Base-by-base conservation (phyloP, 345 rosid species). In the Brassica rapa region DNA sequence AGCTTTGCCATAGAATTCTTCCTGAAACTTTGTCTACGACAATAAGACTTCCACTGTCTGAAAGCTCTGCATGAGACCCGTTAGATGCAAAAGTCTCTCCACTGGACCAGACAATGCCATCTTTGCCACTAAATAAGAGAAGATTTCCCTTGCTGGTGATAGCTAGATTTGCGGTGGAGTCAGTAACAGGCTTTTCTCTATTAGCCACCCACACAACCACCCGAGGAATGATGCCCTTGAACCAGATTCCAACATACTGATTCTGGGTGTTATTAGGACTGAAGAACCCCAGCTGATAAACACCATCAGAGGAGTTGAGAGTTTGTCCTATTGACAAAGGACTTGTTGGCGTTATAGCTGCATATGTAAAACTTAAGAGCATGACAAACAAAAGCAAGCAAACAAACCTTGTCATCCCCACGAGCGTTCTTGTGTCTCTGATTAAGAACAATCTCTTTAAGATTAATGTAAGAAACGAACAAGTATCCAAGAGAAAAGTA, bases 21-120 rank as follows among this genome's bases (percentile, higher is more conserved):
- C 4, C 75, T 0, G 78, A 66, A 10, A 41, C 56, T 15, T 4
- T 23, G 6, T 88, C 89, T 51, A 59, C 86, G n/a, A 90, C 72
- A 8, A 89, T 75, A 19, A 93, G 80, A 68, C 90, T 90, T 19
- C 97, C 97, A 0, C 76, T 76, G 62, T 83, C 88, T 30, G 68
- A 76, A 68, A 93, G 77, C 87, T 86, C 91, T 19, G 80, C 86
- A 23, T 77, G 77, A 7, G 86, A 88, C 33, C 64, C 51, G 8
- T 16, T 79, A 29, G 77, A 67, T 0, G 74, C 5, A 3, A 3
- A 27, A 11, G 64, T 1, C 11, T 4, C 46, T 23, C 68, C 71
- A 4, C 10, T 37, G 16, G 86, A 83, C 86, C 86, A 83, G 24
- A 73, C 69, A 55, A 59, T 25, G 3, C 23, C 76, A n/a, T 19